Evolutionary conservation across 2,329 filamentous ascomycete genomes (phyloP), one percentile per base, ranked within the genome.

Genomic region (Lecanicillium sp.): DNA sequence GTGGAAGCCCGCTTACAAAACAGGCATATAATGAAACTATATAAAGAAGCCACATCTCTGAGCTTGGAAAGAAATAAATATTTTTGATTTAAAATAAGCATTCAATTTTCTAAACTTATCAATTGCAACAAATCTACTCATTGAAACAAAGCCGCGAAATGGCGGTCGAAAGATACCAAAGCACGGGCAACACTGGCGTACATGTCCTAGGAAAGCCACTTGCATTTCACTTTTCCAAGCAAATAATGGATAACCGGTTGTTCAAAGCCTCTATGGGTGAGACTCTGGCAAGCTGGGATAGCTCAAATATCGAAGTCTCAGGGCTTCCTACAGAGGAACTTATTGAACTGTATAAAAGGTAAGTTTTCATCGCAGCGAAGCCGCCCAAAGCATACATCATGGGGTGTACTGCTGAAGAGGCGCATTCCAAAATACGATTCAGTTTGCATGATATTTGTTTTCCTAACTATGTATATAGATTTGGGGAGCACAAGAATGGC

Each of bases 201-300:
- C 19, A 25, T n/a, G n/a, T 5, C 42, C 54, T 76, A 14, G 67
- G 56, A 11, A 47, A 63, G 47, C 68, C 71, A 9, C 58, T 76
- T 33, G 53, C 58, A 14, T 73, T 72, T 44, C 55, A 59, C 18
- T 73, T 74, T 54, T 71, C 70, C 30, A 66, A 69, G 37, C 67
- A 63, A 41, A 71, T 67, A 2, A 78, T 78, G 2, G 70, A 69
- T 30, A 84, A 83, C 52, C 66, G 78, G n/a, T 78, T 83, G 50
- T 55, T 83, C 46, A 84, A 84, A 56, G 76, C 65, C 5, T 73
- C 80, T 30, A 83, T 84, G 79, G 74, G 73, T 2, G 80, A 85
- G 53, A 63, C 70, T 7, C 59, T 83, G 12, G 73, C 76, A 0
- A 75, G 70, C 5, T 84, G 75, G 75, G 65, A 73, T 42, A 62